These are phyloP conservation scores for Acorus calamus DNA, from an alignment of 106 monocot species.

Conservation along the genomic window DNA sequence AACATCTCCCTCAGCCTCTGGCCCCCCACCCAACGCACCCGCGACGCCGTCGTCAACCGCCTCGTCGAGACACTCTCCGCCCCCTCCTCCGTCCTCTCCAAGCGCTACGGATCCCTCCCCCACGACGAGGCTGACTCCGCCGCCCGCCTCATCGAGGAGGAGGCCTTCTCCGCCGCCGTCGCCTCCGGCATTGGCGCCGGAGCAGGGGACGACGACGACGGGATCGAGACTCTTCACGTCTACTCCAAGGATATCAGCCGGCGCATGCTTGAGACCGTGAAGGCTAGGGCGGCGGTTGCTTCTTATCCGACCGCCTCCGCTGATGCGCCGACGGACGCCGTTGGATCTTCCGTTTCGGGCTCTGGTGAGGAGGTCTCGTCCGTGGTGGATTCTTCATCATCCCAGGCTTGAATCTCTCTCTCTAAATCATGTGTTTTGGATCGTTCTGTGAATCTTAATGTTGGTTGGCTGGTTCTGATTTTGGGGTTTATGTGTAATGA, in stretches of 20 bases:
- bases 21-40: constrained; percentile 57
- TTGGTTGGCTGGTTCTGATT: too few species aligned
- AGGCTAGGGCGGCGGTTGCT: constrained; percentile 5
- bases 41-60: constrained; percentile 42
- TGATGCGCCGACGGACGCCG: too few species aligned
- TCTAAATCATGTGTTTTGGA: too few species aligned
- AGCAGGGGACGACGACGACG: constrained; percentile 22
- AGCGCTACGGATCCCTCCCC: constrained; percentile 41
- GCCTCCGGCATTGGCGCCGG: background rate
- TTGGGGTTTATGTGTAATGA: too few species aligned
- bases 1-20: constrained; percentile 36
- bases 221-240: constrained; percentile 33
- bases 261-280: constrained; percentile 26
- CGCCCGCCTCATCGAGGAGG: constrained; percentile 30
- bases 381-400: background rate
- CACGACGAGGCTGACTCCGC: constrained; percentile 15
- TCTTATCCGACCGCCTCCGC: background rate
- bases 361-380: background rate
- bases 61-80: constrained; percentile 39
- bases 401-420: too few species aligned
- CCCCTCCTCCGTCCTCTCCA: constrained; percentile 27
- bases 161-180: constrained; percentile 20
- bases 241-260: constrained; percentile 54
- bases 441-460: too few species aligned
- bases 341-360: too few species aligned